Evolutionary conservation across 2,329 filamentous ascomycete species (phyloP).

Genomic region (Lachnellula hyalina): DNA sequence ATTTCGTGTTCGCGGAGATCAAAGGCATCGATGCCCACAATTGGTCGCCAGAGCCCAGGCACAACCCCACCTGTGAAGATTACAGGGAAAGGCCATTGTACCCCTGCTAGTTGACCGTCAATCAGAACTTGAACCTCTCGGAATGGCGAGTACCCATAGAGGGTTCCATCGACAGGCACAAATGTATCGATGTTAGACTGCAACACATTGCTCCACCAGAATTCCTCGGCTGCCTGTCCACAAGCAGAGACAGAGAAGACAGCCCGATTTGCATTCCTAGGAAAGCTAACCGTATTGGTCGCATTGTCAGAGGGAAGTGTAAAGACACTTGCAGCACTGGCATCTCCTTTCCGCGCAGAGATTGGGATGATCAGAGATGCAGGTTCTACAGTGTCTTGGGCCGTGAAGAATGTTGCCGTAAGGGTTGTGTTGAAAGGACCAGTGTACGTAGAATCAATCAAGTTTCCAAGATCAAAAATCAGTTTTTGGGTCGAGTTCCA

Average conservation of each 20-base stretch:
- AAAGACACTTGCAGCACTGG: constrained; percentile 59
- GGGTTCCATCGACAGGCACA: constrained; percentile 45
- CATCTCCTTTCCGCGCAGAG: constrained; percentile 47
- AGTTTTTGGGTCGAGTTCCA: constrained; percentile 66
- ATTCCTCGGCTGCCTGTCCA: constrained; percentile 72
- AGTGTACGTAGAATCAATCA: constrained; percentile 67
- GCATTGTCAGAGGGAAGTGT: constrained; percentile 59
- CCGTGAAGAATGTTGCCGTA: constrained; percentile 65
- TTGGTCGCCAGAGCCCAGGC: constrained; percentile 69
- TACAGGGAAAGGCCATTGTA: constrained; percentile 76
- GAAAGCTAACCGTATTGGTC: constrained; percentile 55
- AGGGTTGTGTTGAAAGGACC: constrained; percentile 69
- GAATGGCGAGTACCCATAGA: constrained; percentile 67
- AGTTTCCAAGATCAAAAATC: constrained; percentile 75
- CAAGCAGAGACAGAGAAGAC: constrained; percentile 73
- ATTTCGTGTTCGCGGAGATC: constrained; percentile 77
- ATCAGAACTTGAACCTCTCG: constrained; percentile 74
- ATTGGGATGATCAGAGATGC: constrained; percentile 66
- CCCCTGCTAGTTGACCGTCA: constrained; percentile 66
- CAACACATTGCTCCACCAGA: constrained; percentile 79
- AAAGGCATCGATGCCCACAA: constrained; percentile 74
- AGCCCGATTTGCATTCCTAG: constrained; percentile 61
- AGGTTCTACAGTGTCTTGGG: constrained; percentile 37
- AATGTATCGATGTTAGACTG: constrained; percentile 57
- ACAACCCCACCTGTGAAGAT: constrained; percentile 79